Evolutionary conservation across 441 rosid genomes (phyloP), one percentile per base, ranked within the genome.

Genomic region (Croton laevigatus): DNA sequence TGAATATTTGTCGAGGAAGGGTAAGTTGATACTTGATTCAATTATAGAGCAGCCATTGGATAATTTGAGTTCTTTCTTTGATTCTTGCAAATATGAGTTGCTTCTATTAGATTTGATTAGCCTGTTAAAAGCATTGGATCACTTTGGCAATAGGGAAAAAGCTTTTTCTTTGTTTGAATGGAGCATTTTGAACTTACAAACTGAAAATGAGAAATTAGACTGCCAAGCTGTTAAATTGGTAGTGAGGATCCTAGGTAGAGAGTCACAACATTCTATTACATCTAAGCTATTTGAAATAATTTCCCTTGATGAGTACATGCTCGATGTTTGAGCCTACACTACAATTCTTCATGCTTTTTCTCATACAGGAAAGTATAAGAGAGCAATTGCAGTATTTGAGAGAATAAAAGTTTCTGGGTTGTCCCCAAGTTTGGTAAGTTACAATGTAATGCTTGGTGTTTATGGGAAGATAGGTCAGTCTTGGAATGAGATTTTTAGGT

Each of bases 361-460:
- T 32, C 85, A 88, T 17, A 73, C 79, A 0, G 91, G 93, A 27
- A 86, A 85, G 75, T 89, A 87, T 17, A 80, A 79, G 59, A 75
- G 75, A 66, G 97, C 98, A 3, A 73, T 91, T 17, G 71, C 37
- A 22, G 40, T 93, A 82, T 93, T 88, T 68, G 87, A 84, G 81
- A 88, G 70, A 49, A 84, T 93, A 84, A 91, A 82, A 72, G 88
- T 84, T 70, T 81, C 74, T 20, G 93, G 97, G 3, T 66, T 91
- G 72, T 79, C 84, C 11, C 97, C 98, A 11, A 87, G 87, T 72
- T 63, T 93, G 78, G 97, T 93, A 11, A 93, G 97, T 66, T 93
- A 89, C 74, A 93, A 93, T 76, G 93, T 91, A 65, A 82, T 91
- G 87, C 91, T 91, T n/a, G 93, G 89, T 82, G 97, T 86, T 78